phyloP scores from a whole-genome alignment of 1,284 basidiomycete species.

The Austroboletus rostrupii region DNA sequence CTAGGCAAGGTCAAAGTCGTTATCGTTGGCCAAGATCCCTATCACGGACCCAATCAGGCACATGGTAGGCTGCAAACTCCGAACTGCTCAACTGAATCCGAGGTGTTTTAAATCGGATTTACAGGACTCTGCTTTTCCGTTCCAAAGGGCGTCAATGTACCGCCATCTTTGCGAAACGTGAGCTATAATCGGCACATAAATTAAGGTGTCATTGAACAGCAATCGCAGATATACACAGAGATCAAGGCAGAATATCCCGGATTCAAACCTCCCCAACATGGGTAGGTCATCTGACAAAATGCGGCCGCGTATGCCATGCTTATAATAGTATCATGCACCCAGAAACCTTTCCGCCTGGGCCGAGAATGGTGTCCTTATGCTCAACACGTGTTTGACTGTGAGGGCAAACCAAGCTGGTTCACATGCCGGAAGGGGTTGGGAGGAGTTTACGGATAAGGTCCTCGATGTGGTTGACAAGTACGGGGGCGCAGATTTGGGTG shows the following conservation, averaged over 20 bases:
- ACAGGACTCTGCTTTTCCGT: constrained; percentile 86
- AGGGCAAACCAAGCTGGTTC: constrained; percentile 73
- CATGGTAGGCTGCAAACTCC: constrained; percentile 48
- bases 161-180: constrained; percentile 81
- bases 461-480: constrained; percentile 69
- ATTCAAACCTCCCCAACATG: constrained; percentile 80
- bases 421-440: constrained; percentile 85
- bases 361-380: constrained; percentile 82
- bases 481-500: constrained; percentile 68
- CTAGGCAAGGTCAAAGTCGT: constrained; percentile 75
- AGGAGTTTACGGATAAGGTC: constrained; percentile 74
- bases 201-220: constrained; percentile 7
- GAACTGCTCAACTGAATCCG: constrained; percentile 2
- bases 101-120: constrained; percentile 9
- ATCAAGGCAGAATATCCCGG: constrained; percentile 77
- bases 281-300: constrained; percentile 51
- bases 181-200: constrained; percentile 21
- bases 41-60: constrained; percentile 65
- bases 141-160: constrained; percentile 64
- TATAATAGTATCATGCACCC: constrained; percentile 9
- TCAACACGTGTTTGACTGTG: constrained; percentile 91
- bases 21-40: constrained; percentile 79
- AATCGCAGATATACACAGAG: constrained; percentile 79
- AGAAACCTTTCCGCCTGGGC: constrained; percentile 84
- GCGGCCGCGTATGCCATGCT: constrained; percentile 11